phyloP scores from a whole-genome alignment of 2,329 filamentous ascomycete genomes.

The Fusarium caatingaense region DNA sequence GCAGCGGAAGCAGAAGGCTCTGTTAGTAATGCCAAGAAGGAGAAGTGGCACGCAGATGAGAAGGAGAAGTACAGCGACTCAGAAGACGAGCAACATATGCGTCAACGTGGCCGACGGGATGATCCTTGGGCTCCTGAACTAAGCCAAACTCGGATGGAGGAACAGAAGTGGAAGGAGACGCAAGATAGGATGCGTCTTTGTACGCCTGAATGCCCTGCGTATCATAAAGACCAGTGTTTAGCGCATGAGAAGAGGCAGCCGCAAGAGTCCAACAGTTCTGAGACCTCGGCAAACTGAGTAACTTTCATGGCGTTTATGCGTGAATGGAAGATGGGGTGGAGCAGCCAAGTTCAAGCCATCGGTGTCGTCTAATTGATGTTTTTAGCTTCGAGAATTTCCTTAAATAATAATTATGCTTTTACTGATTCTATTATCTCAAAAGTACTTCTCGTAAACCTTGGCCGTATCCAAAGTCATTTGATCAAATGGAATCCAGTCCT shows the following conservation, averaged over 20 bases:
- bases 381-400: too few species aligned
- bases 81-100: neutral
- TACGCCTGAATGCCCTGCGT: neutral
- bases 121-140: neutral
- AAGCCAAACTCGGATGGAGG: neutral
- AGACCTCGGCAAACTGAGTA: neutral
- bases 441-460: constrained; percentile 11
- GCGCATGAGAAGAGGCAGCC: neutral
- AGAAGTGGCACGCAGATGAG: neutral
- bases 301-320: accelerated
- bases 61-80: neutral
- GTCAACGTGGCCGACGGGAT: neutral
- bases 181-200: neutral
- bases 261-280: neutral
- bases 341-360: too few species aligned
- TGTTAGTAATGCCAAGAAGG: neutral
- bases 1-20: neutral
- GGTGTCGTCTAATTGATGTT: too few species aligned
- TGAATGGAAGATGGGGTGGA: neutral
- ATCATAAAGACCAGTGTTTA: neutral
- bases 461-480: constrained; percentile 14
- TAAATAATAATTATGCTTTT: too few species aligned
- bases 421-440: neutral
- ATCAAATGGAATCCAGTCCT: constrained; percentile 15
- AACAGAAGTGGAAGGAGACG: neutral